Conservation (phyloP, 2,329 filamentous ascomycete genomes). For the Verticillium zaregamsianum region DNA sequence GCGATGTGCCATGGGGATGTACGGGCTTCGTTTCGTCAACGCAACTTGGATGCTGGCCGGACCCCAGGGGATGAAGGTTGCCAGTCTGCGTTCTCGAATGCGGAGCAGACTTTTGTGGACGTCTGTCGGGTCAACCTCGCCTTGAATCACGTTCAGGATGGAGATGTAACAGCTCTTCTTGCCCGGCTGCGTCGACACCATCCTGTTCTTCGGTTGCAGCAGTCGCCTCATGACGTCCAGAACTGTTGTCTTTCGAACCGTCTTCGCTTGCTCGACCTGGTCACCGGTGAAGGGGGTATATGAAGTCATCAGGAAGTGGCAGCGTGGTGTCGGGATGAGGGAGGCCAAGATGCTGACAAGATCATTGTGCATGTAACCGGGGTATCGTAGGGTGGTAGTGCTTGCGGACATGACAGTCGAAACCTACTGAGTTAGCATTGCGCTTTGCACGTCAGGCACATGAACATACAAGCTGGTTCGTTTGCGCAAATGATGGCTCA, state of each 20-base stretch:
- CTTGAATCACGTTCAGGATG: constrained; percentile 98
- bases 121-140: constrained; percentile 95
- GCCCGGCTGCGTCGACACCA: constrained; percentile 92
- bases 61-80: constrained; percentile 97
- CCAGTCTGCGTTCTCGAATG: constrained; percentile 88
- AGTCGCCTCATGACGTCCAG: constrained; percentile 95
- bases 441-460: neutral
- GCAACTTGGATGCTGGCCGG: constrained; percentile 97
- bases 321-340: constrained; percentile 91
- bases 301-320: constrained; percentile 97
- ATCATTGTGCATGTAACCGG: constrained; percentile 99
- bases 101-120: constrained; percentile 96
- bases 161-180: constrained; percentile 99
- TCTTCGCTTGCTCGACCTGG: constrained; percentile 95
- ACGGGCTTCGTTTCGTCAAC: constrained; percentile 92
- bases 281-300: constrained; percentile 98
- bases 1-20: constrained; percentile 88
- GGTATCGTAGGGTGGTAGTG: constrained; percentile 93
- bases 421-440: constrained; percentile 41
- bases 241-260: constrained; percentile 95
- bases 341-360: constrained; percentile 95
- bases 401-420: constrained; percentile 98
- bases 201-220: constrained; percentile 96
- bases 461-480: constrained; percentile 75
- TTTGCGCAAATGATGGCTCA: constrained; percentile 94